Evolutionary conservation across 768 basidiomycete genomes (phyloP).

Genomic region (Kwoniella sp.): DNA sequence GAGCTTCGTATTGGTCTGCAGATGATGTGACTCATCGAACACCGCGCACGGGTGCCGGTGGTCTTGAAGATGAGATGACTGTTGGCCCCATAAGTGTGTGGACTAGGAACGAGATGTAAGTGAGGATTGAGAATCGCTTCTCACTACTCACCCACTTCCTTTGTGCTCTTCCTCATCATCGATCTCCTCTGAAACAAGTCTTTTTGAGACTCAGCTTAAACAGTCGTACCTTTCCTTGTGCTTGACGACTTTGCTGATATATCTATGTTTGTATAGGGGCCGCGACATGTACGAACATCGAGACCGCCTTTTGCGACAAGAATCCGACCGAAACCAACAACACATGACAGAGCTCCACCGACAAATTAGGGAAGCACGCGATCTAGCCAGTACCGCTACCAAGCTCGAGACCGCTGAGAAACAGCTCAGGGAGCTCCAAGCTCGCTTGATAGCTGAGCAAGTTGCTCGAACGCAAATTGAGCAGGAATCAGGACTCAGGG

Average conservation of each 20-base stretch:
- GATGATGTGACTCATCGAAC: constrained; percentile 20
- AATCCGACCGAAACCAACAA: constrained; percentile 21
- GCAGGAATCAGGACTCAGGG: constrained; percentile 25
- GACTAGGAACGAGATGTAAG: constrained; percentile 36
- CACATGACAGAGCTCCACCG: constrained; percentile 18
- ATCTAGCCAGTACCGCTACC: constrained; percentile 36
- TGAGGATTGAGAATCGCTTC: neutral
- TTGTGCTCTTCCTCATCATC: too few relatives aligned
- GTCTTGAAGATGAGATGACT: constrained; percentile 35
- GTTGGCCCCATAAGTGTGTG: constrained; percentile 33
- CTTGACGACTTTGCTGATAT: neutral
- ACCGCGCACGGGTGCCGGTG: constrained; percentile 11
- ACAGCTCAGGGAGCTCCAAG: constrained; percentile 52
- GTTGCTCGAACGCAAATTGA: constrained; percentile 50
- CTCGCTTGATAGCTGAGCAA: constrained; percentile 52
- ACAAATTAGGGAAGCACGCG: constrained; percentile 27
- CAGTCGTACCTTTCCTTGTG: neutral
- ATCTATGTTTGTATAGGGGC: constrained; percentile 20
- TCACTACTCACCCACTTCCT: constrained; percentile 7
- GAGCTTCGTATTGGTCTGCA: constrained; percentile 12
- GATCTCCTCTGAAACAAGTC: too few relatives aligned
- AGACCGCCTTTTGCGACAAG: constrained; percentile 31
- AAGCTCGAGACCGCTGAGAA: constrained; percentile 43
- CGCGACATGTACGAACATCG: constrained; percentile 47
- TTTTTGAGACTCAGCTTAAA: neutral